These are phyloP conservation scores for Spirogloea muscicola DNA, from an alignment of 139 green algal genomes.

Conservation along the genomic window DNA sequence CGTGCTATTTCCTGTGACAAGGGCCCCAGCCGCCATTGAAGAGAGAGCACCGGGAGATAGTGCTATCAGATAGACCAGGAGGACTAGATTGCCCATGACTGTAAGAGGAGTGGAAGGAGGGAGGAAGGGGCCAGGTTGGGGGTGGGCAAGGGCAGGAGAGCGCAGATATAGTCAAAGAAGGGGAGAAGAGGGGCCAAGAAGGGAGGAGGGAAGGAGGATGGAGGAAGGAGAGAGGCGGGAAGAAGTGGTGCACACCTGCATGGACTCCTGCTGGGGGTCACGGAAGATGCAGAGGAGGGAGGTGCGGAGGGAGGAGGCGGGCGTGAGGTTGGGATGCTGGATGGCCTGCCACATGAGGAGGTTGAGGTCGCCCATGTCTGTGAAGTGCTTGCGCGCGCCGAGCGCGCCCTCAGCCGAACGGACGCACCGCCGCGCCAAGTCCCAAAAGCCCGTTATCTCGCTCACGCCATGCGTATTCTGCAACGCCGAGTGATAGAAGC, in stretches of 20 bases:
- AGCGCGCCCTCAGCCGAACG: background rate
- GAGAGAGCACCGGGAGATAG: no score
- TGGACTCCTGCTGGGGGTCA: conserved; percentile 3
- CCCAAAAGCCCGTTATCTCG: conserved; percentile 17
- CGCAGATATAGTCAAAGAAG: no score
- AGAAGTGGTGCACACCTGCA: conserved; percentile 39
- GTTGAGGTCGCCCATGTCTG: conserved; percentile 44
- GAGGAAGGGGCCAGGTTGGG: no score
- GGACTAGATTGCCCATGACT: no score
- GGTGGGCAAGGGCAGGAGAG: no score
- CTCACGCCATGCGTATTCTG: conserved; percentile 21
- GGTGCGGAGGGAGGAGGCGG: conserved; percentile 14
- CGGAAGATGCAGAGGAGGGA: conserved; percentile 30
- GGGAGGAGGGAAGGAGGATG: no score
- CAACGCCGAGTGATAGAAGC: conserved; percentile 41
- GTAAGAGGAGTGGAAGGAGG: no score
- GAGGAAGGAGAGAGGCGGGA: no score
- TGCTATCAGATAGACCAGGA: no score
- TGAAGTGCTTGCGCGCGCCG: conserved; percentile 34
- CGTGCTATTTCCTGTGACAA: no score
- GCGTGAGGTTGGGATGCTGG: conserved; percentile 35
- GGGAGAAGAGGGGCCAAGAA: no score
- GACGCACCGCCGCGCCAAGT: conserved; percentile 24
- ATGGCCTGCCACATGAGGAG: conserved; percentile 40
- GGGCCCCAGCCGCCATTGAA: no score